Base-by-base conservation (phyloP, 805 yeast genomes). In the Barnettozyma wickerhamii region DNA sequence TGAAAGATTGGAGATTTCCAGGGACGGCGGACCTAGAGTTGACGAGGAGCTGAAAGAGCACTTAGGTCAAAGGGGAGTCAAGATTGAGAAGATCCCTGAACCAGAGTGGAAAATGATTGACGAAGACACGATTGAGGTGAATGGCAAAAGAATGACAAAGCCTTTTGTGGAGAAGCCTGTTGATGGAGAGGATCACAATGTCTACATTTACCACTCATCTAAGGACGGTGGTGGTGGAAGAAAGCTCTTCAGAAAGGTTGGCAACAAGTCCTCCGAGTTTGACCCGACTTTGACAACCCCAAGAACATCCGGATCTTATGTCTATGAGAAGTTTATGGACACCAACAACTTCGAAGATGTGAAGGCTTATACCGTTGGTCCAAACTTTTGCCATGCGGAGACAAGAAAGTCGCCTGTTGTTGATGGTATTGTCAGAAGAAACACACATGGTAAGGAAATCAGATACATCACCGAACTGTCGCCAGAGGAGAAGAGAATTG, bases 161-260 rank as follows among this genome's bases (percentile, higher is more conserved):
- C 99, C 99, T 6, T 93, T 81, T 70, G 99, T 93, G 26, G 99
- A 93, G 62, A 93, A 93, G 53, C 99, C 99, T 1, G 98, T 90
- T 4, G 96, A 93, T 62, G 99, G 99, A 40, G 99, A 93, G 64
- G 96, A 93, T 63, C 99, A 93, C 64, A 93, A 93, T 58, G 91
- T 93, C 35, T 86, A 84, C 61, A 90, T 93, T 30, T 93, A 93
- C 64, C 93, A 91, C 60, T 84, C 90, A 27, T 75, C 77, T 42
- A 75, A 83, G 43, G 84, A 84, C 38, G 99, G 99, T 34, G 99
- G 99, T 42, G 99, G 99, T 50, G 99, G 99, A 20, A 74, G 99
- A 46, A 73, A 95, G 38, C 68, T 93, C 47, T 93, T 93, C 68
- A 74, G 99, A 50, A 93, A 93, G 59, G 95, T 93, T 45, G 99